These are phyloP conservation scores for Penicillium ochrochloron DNA, from an alignment of 495 filamentous ascomycete species.

Conservation along the genomic window DNA sequence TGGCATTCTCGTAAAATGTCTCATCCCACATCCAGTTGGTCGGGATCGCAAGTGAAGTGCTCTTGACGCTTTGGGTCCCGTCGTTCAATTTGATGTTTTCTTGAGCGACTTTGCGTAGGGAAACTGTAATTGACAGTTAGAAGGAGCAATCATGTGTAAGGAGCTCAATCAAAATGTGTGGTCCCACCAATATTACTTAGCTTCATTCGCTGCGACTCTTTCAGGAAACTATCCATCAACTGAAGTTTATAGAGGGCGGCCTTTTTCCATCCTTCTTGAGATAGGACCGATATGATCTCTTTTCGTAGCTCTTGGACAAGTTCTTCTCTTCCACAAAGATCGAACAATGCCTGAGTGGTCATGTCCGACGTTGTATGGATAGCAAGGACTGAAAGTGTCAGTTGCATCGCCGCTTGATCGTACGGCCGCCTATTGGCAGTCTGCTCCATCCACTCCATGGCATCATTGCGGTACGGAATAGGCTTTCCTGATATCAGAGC, in stretches of 20 bases:
- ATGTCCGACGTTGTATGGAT: constrained; percentile 41
- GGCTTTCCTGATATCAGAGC: neutral
- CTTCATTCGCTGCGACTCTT: constrained; percentile 38
- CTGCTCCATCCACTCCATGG: constrained; percentile 27
- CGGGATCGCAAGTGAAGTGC: neutral
- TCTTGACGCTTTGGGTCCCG: neutral
- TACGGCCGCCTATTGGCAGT: constrained; percentile 19
- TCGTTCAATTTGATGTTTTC: neutral
- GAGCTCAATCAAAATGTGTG: neutral
- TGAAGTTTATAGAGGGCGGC: constrained; percentile 46
- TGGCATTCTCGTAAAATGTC: neutral
- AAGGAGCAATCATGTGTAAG: too few species aligned
- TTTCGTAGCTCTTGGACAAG: constrained; percentile 32
- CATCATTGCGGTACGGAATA: neutral
- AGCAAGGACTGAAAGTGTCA: constrained; percentile 27
- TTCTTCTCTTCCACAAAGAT: constrained; percentile 44
- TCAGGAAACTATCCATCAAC: constrained; percentile 43
- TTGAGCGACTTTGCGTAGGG: neutral
- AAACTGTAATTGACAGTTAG: neutral
- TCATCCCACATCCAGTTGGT: neutral
- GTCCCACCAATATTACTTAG: constrained; percentile 34
- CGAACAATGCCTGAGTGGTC: constrained; percentile 39
- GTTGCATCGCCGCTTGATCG: constrained; percentile 23
- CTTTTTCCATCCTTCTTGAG: constrained; percentile 42
- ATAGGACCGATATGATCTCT: constrained; percentile 27